Evolutionary conservation across 2,329 filamentous ascomycete species (phyloP).

Genomic region (Hypomyces rosellus): DNA sequence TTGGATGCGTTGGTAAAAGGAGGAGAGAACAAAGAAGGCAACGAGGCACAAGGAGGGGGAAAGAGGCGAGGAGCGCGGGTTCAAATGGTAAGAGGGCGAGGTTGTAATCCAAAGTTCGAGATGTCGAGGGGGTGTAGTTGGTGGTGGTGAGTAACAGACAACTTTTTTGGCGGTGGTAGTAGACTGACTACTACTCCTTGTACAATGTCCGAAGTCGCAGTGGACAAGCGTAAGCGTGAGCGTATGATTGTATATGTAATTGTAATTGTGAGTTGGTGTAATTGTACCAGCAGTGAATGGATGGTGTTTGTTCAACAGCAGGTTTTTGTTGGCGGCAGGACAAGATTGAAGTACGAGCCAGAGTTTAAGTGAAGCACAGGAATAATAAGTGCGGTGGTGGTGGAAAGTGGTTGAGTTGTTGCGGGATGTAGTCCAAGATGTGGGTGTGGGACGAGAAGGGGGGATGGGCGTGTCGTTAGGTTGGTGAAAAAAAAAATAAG

Average conservation of each 20-base stretch:
- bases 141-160: too few species aligned
- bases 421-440: slow-evolving; percentile 3
- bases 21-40: too few species aligned
- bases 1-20: too few species aligned
- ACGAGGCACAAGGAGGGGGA: too few species aligned
- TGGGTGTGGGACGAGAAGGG: not conserved
- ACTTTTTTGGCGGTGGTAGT: too few species aligned
- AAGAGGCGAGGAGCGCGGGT: too few species aligned
- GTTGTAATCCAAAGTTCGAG: too few species aligned
- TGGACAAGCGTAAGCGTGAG: not conserved
- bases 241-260: not conserved
- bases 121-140: too few species aligned
- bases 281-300: not conserved
- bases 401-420: slow-evolving; percentile 5
- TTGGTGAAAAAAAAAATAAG: too few species aligned
- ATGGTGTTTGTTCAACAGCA: not conserved
- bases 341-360: not conserved
- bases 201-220: not conserved
- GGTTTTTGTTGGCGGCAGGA: not conserved
- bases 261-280: not conserved
- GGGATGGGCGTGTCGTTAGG: not conserved
- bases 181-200: not conserved
- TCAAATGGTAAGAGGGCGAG: too few species aligned
- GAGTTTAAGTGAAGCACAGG: slow-evolving; percentile 4
- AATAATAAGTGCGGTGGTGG: slow-evolving; percentile 3